Percentiles rank a stretch among this genome's conserved stretches.
Conservation (phyloP, 257 asterid genomes). For the Solanum pinnatisectum region DNA sequence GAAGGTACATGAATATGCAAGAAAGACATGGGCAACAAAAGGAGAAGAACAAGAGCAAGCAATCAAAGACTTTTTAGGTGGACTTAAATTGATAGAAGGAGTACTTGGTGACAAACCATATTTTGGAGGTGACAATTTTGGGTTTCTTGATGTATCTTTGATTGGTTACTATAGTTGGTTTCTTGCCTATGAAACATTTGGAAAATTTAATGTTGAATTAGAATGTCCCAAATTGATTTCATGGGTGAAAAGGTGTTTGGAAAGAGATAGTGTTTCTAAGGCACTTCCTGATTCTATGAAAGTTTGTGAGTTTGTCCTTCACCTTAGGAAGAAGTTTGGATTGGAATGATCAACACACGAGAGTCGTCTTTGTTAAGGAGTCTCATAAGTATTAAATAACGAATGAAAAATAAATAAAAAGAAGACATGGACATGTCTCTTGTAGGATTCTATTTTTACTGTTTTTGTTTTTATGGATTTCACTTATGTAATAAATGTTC, state of each 20-base stretch:
- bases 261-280: slow-evolving; percentile 4
- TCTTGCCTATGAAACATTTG: not conserved
- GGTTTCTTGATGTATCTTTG: slow-evolving; percentile 1
- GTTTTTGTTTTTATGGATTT: not conserved
- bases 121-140: slow-evolving; percentile 3
- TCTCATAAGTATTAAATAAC: rapidly evolving
- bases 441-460: not conserved
- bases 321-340: not conserved
- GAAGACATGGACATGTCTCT: not conserved
- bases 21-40: slow-evolving; percentile 1
- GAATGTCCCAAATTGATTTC: slow-evolving; percentile 8
- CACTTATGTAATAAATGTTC: not conserved
- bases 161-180: slow-evolving; percentile 5
- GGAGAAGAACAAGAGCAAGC: slow-evolving; percentile 9
- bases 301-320: not conserved
- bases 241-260: slow-evolving; percentile 9
- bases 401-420: not conserved
- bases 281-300: not conserved
- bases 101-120: slow-evolving; percentile 3
- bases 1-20: not conserved
- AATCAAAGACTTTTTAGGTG: not conserved
- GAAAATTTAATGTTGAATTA: not conserved
- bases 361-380: not conserved
- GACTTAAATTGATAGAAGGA: slow-evolving; percentile 5
- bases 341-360: not conserved